Evolutionary conservation across 495 filamentous ascomycete species (phyloP).

Genomic region (Echria macrotheca): DNA sequence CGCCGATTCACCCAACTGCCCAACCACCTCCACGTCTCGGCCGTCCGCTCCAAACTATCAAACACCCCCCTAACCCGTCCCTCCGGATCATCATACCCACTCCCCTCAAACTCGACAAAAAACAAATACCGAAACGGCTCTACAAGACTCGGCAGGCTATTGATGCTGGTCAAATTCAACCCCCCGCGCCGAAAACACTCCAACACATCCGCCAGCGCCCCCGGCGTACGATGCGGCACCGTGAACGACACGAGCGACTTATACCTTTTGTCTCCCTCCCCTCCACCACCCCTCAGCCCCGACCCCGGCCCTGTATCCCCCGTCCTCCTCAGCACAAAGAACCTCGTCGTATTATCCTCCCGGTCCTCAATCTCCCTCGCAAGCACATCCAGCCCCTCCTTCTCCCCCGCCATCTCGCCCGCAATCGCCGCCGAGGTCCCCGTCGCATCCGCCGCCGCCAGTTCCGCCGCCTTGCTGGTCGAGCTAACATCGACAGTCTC

Average conservation of each 20-base stretch:
- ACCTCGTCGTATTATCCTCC: constrained; percentile 80
- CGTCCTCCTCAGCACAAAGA: constrained; percentile 64
- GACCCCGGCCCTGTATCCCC: constrained; percentile 7
- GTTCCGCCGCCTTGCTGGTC: constrained; percentile 74
- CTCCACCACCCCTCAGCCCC: not conserved
- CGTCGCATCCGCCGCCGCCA: constrained; percentile 55
- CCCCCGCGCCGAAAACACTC: constrained; percentile 64
- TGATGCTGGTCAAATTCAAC: constrained; percentile 87
- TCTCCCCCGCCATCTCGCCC: constrained; percentile 62
- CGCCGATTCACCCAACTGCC: constrained; percentile 50
- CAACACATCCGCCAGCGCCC: constrained; percentile 75
- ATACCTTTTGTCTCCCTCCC: constrained; percentile 19
- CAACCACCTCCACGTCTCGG: constrained; percentile 45
- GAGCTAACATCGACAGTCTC: constrained; percentile 82
- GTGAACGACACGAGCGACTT: constrained; percentile 82
- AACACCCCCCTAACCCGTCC: constrained; percentile 50
- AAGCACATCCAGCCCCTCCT: constrained; percentile 61
- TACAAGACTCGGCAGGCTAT: constrained; percentile 70
- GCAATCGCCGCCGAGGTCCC: constrained; percentile 72
- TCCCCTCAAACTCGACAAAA: constrained; percentile 81
- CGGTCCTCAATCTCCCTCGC: constrained; percentile 75
- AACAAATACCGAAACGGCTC: constrained; percentile 88
- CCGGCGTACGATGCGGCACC: constrained; percentile 68
- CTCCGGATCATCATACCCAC: constrained; percentile 39
- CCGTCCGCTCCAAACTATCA: constrained; percentile 32